Evolutionary conservation across 1,139 yeast species (phyloP).

Genomic region (Ogataea hybrid): DNA sequence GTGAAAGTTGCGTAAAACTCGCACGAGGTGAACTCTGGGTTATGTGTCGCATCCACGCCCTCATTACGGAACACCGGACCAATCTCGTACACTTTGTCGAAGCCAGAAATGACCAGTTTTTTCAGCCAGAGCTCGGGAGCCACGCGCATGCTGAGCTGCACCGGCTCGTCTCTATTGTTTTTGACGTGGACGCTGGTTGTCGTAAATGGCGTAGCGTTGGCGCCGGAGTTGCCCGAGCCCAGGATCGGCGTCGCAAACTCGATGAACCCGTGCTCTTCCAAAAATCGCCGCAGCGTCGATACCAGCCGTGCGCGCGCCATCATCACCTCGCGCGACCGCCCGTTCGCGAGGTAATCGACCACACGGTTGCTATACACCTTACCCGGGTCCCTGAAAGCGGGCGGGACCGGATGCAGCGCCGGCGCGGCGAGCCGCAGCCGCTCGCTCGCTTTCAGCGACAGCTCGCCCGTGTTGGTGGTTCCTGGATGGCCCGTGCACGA

Average conservation of each 20-base stretch:
- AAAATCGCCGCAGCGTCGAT: conserved; percentile 53
- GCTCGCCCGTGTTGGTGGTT: conserved; percentile 71
- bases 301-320: conserved; percentile 54
- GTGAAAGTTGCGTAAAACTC: conserved; percentile 89
- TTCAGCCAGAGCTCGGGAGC: conserved; percentile 97
- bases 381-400: conserved; percentile 50
- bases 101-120: conserved; percentile 75
- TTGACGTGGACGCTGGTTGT: conserved; percentile 55
- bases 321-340: conserved; percentile 46
- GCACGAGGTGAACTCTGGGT: conserved; percentile 93
- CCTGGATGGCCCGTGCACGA: conserved; percentile 69
- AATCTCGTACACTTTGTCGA: conserved; percentile 82
- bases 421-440: conserved; percentile 61
- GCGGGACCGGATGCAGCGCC: conserved; percentile 70
- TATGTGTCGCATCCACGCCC: conserved; percentile 90
- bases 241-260: conserved; percentile 90
- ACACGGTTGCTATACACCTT: conserved; percentile 69
- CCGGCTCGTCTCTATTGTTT: conserved; percentile 28
- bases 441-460: conserved; percentile 61
- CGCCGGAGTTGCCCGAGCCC: conserved; percentile 75
- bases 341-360: conserved; percentile 68
- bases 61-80: conserved; percentile 89
- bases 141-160: conserved; percentile 63
- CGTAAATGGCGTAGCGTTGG: conserved; percentile 79
- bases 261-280: conserved; percentile 55